Conservation (phyloP, 2,329 filamentous ascomycete genomes). For the Fusarium xylarioides region DNA sequence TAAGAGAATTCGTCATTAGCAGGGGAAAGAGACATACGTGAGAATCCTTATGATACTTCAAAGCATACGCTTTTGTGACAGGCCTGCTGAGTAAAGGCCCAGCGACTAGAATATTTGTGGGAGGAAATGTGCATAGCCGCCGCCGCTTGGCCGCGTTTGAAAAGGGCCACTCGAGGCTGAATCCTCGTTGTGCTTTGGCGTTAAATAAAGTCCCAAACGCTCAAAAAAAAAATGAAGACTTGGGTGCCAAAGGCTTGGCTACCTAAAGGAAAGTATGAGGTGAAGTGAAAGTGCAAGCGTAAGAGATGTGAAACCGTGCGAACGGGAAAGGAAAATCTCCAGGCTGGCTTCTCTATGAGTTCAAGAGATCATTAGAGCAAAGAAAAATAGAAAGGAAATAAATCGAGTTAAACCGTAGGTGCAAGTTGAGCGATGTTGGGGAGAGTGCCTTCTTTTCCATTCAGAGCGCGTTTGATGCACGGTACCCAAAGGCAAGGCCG, state of each 20-base stretch:
- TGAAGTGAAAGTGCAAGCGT: not conserved
- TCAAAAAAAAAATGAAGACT: not conserved
- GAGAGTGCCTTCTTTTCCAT: not conserved
- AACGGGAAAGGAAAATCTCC: not conserved
- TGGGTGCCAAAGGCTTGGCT: not conserved
- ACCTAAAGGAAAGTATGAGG: not conserved
- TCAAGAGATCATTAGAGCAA: not conserved
- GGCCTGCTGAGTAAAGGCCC: slow-evolving; percentile 25
- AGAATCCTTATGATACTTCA: not conserved
- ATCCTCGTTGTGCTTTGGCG: not conserved
- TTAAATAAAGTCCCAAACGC: not conserved
- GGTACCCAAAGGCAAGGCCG: not conserved
- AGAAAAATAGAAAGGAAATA: not conserved
- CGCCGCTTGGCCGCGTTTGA: slow-evolving; percentile 12
- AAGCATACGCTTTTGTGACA: slow-evolving; percentile 17
- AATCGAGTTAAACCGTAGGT: not conserved
- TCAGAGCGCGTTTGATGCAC: slow-evolving; percentile 1
- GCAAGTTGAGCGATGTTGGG: not conserved
- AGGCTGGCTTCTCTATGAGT: not conserved
- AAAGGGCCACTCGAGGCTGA: not conserved
- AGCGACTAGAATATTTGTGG: slow-evolving; percentile 5
- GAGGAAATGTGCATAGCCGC: slow-evolving; percentile 33
- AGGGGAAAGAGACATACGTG: not conserved
- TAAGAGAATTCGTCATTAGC: not conserved
- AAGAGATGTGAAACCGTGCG: not conserved